A percentile compares a stretch with the other conserved stretches of the same genome.
Evolutionary conservation across 495 filamentous ascomycete genomes (phyloP).

Genomic region (Daldinia childiae): DNA sequence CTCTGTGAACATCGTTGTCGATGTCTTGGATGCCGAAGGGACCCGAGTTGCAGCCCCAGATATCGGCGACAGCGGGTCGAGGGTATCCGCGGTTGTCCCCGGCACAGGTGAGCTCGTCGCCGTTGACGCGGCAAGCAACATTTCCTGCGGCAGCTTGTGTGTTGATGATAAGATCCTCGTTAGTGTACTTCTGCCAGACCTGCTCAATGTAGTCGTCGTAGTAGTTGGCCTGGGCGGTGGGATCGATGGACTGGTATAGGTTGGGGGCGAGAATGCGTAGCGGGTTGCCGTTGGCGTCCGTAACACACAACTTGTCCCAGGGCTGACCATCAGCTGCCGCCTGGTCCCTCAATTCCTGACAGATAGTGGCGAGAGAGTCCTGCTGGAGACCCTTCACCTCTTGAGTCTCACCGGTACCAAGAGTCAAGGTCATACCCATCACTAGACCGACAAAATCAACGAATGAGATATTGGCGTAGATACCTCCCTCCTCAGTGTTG

Average conservation of each 20-base stretch:
- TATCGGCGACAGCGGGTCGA: constrained; percentile 52
- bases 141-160: constrained; percentile 51
- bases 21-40: constrained; percentile 51
- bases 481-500: constrained; percentile 47
- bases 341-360: constrained; percentile 50
- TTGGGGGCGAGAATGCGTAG: constrained; percentile 55
- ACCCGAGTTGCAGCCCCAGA: constrained; percentile 61
- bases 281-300: constrained; percentile 42
- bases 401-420: constrained; percentile 46
- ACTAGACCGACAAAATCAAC: constrained; percentile 60
- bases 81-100: constrained; percentile 54
- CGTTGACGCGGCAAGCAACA: constrained; percentile 50
- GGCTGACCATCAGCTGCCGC: constrained; percentile 46
- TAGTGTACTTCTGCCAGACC: constrained; percentile 53
- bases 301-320: constrained; percentile 54
- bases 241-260: constrained; percentile 45
- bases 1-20: constrained; percentile 53
- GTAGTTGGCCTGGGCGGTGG: constrained; percentile 46
- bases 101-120: constrained; percentile 46
- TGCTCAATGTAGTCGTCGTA: constrained; percentile 53
- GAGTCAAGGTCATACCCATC: constrained; percentile 52
- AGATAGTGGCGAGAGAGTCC: constrained; percentile 49
- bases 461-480: constrained; percentile 58
- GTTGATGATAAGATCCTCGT: constrained; percentile 50
- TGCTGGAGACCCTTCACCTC: constrained; percentile 47